Conservation (phyloP, 495 filamentous ascomycete genomes). For the Trichoderma orchidacearum region DNA sequence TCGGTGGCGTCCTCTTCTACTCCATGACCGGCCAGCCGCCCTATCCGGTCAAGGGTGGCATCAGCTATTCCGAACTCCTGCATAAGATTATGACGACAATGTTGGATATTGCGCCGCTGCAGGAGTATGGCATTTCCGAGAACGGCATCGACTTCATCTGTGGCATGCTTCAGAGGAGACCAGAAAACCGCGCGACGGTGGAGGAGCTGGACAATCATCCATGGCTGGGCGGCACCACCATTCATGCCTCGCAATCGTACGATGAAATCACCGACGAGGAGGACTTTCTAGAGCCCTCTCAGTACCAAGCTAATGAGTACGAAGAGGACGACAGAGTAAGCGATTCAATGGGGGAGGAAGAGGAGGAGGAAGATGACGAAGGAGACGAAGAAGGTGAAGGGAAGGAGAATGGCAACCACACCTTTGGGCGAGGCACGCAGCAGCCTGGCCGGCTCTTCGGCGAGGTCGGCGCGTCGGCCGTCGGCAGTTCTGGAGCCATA, state of each 20-base stretch:
- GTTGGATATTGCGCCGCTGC: conserved; percentile 47
- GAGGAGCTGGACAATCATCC: conserved; percentile 45
- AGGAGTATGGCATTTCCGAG: conserved; percentile 40
- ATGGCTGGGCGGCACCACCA: conserved; percentile 43
- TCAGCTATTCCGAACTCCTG: conserved; percentile 50
- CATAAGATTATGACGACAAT: conserved; percentile 66
- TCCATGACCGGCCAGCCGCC: conserved; percentile 63
- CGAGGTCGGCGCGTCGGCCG: conserved; percentile 57
- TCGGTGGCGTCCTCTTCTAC: conserved; percentile 81
- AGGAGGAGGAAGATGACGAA: conserved; percentile 11
- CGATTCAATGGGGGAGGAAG: conserved; percentile 25
- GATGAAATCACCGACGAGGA: conserved; percentile 38
- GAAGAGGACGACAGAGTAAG: conserved; percentile 8
- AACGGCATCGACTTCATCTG: conserved; percentile 57
- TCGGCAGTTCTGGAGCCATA: conserved; percentile 44
- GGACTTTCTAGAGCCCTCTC: conserved; percentile 47
- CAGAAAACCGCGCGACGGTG: conserved; percentile 53
- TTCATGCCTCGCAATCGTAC: conserved; percentile 23
- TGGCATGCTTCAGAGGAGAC: conserved; percentile 61
- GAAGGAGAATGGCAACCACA: conserved; percentile 28
- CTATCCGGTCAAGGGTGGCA: conserved; percentile 50
- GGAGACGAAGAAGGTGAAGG: conserved; percentile 19
- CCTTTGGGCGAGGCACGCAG: conserved; percentile 17
- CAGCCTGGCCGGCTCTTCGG: conserved; percentile 55
- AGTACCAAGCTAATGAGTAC: conserved; percentile 13